phyloP scores from a whole-genome alignment of 1,139 yeast species.

The Taphrina wiesneri region DNA sequence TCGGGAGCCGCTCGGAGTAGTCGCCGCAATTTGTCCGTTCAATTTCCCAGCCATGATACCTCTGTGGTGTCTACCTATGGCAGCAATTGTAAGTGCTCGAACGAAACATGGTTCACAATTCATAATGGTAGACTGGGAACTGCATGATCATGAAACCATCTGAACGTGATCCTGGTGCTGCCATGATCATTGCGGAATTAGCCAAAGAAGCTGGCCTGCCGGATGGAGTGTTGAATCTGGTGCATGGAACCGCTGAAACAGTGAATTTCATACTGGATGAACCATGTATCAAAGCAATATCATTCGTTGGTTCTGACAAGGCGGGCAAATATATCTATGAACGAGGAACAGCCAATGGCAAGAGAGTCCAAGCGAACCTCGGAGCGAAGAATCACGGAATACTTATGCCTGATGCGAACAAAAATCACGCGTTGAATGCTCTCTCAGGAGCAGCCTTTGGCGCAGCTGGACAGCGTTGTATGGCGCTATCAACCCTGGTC shows the following conservation, averaged over 20 bases:
- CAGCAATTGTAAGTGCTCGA: slow-evolving; percentile 52
- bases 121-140: slow-evolving; percentile 58
- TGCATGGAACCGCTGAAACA: slow-evolving; percentile 75
- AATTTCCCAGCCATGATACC: slow-evolving; percentile 80
- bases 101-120: background rate
- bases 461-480: slow-evolving; percentile 83
- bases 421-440: slow-evolving; percentile 64
- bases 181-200: slow-evolving; percentile 72
- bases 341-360: slow-evolving; percentile 68
- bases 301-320: slow-evolving; percentile 75
- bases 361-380: slow-evolving; percentile 74
- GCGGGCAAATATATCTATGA: slow-evolving; percentile 74
- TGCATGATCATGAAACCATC: slow-evolving; percentile 75
- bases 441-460: slow-evolving; percentile 79
- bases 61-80: slow-evolving; percentile 75
- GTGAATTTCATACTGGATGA: slow-evolving; percentile 74
- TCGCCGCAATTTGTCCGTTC: slow-evolving; percentile 44
- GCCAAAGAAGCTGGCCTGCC: slow-evolving; percentile 78
- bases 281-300: slow-evolving; percentile 74
- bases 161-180: slow-evolving; percentile 77
- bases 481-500: slow-evolving; percentile 75
- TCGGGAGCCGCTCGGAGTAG: slow-evolving; percentile 54
- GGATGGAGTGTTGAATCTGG: slow-evolving; percentile 60
- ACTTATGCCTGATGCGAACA: slow-evolving; percentile 71
- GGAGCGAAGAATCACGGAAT: slow-evolving; percentile 80